Conservation (phyloP, 2,329 filamentous ascomycete genomes). For the Aspergillus novoparasiticus region DNA sequence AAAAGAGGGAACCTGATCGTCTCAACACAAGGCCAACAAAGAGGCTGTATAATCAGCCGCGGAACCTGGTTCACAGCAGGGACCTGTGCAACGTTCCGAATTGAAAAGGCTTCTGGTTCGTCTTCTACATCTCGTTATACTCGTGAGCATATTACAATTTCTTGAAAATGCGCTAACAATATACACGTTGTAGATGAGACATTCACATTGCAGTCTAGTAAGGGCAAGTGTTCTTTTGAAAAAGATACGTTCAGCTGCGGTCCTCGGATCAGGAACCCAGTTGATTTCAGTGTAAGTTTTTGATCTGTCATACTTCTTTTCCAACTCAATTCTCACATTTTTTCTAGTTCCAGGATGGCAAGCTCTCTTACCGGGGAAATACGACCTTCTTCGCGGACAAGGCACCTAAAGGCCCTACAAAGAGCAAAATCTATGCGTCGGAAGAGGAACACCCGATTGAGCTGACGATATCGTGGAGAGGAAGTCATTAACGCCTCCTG, state of each 20-base stretch:
- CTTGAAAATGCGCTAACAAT: background rate
- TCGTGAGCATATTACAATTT: background rate
- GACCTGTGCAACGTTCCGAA: constrained; percentile 64
- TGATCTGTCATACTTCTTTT: background rate
- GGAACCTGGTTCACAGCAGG: constrained; percentile 70
- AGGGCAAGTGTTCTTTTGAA: constrained; percentile 61
- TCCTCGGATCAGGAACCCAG: constrained; percentile 28
- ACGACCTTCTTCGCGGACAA: constrained; percentile 43
- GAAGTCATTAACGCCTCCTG: background rate
- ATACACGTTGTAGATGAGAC: constrained; percentile 20
- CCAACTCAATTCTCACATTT: background rate
- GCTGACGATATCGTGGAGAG: constrained; percentile 37
- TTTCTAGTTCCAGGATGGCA: constrained; percentile 33
- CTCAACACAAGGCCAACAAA: constrained; percentile 30
- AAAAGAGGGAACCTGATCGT: constrained; percentile 65
- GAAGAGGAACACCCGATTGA: constrained; percentile 35
- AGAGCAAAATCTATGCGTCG: constrained; percentile 39
- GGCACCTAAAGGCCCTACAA: constrained; percentile 36
- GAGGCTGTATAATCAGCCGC: constrained; percentile 67
- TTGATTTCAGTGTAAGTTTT: constrained; percentile 34
- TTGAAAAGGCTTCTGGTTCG: constrained; percentile 33
- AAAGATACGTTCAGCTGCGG: constrained; percentile 59
- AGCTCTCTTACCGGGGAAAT: constrained; percentile 36
- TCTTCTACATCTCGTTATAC: constrained; percentile 3
- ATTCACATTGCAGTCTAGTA: constrained; percentile 61